Percentiles rank a stretch among this genome's conserved stretches.
phyloP scores from a whole-genome alignment of 2,329 filamentous ascomycete species.

The Fusarium lyarnte region DNA sequence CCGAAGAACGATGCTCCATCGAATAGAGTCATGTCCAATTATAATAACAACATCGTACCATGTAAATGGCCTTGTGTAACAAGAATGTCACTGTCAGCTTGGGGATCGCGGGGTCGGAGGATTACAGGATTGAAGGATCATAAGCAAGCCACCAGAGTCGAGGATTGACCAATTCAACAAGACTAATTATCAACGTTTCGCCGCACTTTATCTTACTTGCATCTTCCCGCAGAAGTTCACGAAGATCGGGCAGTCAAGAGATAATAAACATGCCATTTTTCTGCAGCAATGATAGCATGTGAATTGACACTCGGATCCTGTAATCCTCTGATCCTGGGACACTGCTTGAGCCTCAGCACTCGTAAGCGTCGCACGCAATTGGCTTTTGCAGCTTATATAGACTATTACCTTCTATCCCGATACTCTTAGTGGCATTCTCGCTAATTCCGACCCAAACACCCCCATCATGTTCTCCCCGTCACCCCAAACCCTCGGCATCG shows the following conservation, averaged over 20 bases:
- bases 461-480: not conserved
- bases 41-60: not conserved
- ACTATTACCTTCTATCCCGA: not conserved
- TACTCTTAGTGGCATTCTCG: not conserved
- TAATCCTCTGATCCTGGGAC: not conserved
- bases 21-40: not conserved
- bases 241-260: accelerated
- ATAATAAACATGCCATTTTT: not conserved
- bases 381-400: not conserved
- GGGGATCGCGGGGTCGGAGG: not conserved
- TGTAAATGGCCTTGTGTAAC: not conserved
- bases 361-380: not conserved
- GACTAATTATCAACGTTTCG: not conserved
- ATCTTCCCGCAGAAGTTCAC: not conserved
- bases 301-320: not conserved
- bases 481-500: not conserved
- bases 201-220: not conserved
- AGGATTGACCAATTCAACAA: not conserved
- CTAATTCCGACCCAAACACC: not conserved
- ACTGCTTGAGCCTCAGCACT: not conserved
- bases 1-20: not conserved
- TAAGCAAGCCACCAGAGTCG: accelerated
- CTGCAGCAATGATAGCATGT: not conserved
- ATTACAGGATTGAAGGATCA: constrained; percentile 1
- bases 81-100: not conserved